phyloP scores from a whole-genome alignment of 495 filamentous ascomycete species.

The Astrothelium macrocarpum region DNA sequence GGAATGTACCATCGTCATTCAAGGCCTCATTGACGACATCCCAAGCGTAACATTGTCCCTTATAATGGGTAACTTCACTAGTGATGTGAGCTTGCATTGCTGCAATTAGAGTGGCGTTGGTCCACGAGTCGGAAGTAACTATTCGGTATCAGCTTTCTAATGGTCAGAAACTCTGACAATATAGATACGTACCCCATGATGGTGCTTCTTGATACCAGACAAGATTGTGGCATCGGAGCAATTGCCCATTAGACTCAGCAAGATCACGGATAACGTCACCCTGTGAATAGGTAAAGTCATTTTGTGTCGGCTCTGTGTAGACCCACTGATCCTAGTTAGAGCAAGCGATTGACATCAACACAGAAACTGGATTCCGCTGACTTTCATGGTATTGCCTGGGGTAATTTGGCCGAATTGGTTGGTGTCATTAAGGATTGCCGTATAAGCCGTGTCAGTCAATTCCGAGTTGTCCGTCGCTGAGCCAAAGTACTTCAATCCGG shows the following conservation, averaged over 20 bases:
- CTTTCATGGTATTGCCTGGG: constrained; percentile 40
- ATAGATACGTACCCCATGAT: neutral
- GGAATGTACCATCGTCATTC: constrained; percentile 21
- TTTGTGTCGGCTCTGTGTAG: constrained; percentile 34
- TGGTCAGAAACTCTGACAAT: constrained; percentile 21
- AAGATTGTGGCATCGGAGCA: constrained; percentile 23
- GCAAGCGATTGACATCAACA: neutral
- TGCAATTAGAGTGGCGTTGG: constrained; percentile 16
- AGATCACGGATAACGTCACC: constrained; percentile 19
- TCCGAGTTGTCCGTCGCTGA: constrained; percentile 9
- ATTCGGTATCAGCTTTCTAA: constrained; percentile 23
- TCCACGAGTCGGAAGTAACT: constrained; percentile 13
- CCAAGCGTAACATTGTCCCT: constrained; percentile 25
- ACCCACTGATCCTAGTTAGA: constrained; percentile 26
- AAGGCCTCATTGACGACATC: constrained; percentile 31
- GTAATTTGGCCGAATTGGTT: constrained; percentile 43
- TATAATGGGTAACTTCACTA: constrained; percentile 18
- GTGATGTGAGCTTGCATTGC: constrained; percentile 28
- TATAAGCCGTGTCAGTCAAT: constrained; percentile 10
- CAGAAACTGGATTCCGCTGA: neutral
- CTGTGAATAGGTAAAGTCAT: constrained; percentile 23
- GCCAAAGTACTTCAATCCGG: constrained; percentile 8
- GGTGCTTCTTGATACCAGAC: constrained; percentile 4
- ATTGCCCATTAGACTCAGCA: constrained; percentile 14
- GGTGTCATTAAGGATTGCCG: constrained; percentile 34